phyloP scores from a whole-genome alignment of 768 basidiomycete species.

The Lactifluus echinatus region DNA sequence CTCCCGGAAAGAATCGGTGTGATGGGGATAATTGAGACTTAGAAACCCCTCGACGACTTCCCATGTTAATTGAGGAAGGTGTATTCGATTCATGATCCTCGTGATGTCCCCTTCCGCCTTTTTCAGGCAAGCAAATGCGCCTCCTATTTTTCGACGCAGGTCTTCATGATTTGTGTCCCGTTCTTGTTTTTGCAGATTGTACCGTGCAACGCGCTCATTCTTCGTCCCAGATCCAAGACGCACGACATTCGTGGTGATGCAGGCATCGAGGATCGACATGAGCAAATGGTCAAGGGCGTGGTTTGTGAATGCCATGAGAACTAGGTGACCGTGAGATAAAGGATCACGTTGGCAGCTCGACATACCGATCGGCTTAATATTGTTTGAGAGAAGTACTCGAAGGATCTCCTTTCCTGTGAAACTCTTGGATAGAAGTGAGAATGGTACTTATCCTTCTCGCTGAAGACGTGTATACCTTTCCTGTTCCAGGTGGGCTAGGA shows the following conservation, averaged over 20 bases:
- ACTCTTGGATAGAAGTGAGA: slow-evolving; percentile 31
- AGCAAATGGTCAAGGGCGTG: slow-evolving; percentile 73
- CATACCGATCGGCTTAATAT: slow-evolving; percentile 41
- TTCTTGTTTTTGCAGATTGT: slow-evolving; percentile 54
- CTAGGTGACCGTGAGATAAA: slow-evolving; percentile 1
- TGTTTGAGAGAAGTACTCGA: slow-evolving; percentile 48
- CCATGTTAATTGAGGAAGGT: slow-evolving; percentile 1
- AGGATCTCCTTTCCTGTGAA: slow-evolving; percentile 65
- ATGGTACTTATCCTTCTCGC: not conserved
- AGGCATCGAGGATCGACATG: slow-evolving; percentile 49
- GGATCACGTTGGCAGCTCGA: not conserved
- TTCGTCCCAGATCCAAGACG: slow-evolving; percentile 56
- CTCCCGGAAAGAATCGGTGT: slow-evolving; percentile 32
- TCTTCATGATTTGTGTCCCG: slow-evolving; percentile 33
- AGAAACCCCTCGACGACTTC: slow-evolving; percentile 36
- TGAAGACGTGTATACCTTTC: slow-evolving; percentile 41
- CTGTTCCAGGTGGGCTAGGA: slow-evolving; percentile 63
- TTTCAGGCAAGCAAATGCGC: slow-evolving; percentile 35
- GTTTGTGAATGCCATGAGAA: slow-evolving; percentile 61
- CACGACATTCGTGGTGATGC: slow-evolving; percentile 53
- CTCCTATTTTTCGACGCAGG: slow-evolving; percentile 29
- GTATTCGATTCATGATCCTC: slow-evolving; percentile 32
- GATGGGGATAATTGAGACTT: slow-evolving; percentile 38
- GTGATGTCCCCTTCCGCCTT: slow-evolving; percentile 38
- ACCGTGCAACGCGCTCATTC: slow-evolving; percentile 51